Evolutionary conservation across 2,329 filamentous ascomycete species (phyloP).

Genomic region (Penicillium sp.): DNA sequence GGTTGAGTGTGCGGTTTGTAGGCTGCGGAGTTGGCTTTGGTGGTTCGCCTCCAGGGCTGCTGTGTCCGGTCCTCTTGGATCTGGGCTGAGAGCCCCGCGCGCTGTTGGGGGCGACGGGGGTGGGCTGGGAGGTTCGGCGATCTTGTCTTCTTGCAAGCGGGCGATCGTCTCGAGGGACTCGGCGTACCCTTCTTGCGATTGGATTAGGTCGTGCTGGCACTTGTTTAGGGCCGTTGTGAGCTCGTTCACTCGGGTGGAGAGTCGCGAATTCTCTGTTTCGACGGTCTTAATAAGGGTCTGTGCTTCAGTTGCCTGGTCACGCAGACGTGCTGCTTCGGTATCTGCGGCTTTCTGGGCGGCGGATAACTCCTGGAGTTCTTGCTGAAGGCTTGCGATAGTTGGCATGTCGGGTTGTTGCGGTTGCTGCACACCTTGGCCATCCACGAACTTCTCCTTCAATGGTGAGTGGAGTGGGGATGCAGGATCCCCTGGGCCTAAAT

Average conservation of each 20-base stretch:
- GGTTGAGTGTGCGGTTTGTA: conserved; percentile 39
- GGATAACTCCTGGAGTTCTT: conserved; percentile 32
- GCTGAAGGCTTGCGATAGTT: conserved; percentile 27
- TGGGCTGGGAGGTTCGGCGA: conserved; percentile 32
- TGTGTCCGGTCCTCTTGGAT: conserved; percentile 14
- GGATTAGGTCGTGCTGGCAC: conserved; percentile 32
- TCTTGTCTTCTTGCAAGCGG: conserved; percentile 30
- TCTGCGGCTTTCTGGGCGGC: conserved; percentile 34
- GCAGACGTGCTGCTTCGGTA: conserved; percentile 37
- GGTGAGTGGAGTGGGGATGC: conserved; percentile 14
- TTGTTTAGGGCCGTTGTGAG: conserved; percentile 35
- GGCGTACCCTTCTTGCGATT: conserved; percentile 34
- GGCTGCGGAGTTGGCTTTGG: conserved; percentile 37
- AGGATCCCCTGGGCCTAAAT: conserved; percentile 28
- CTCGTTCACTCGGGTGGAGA: conserved; percentile 37
- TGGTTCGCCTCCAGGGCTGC: conserved; percentile 34
- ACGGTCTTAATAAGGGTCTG: conserved; percentile 39
- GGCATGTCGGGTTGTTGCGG: conserved; percentile 17
- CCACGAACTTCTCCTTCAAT: conserved; percentile 19
- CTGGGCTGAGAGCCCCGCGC: conserved; percentile 3
- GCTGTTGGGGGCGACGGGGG: conserved; percentile 30
- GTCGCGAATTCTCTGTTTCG: conserved; percentile 41
- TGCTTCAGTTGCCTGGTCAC: conserved; percentile 40
- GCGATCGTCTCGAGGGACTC: conserved; percentile 33
- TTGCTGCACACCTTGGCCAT: conserved; percentile 24